Evolutionary conservation across 805 yeast species (phyloP), one percentile per base, ranked within the genome.

Genomic region (Hemisphaericaspora nanyangensis): DNA sequence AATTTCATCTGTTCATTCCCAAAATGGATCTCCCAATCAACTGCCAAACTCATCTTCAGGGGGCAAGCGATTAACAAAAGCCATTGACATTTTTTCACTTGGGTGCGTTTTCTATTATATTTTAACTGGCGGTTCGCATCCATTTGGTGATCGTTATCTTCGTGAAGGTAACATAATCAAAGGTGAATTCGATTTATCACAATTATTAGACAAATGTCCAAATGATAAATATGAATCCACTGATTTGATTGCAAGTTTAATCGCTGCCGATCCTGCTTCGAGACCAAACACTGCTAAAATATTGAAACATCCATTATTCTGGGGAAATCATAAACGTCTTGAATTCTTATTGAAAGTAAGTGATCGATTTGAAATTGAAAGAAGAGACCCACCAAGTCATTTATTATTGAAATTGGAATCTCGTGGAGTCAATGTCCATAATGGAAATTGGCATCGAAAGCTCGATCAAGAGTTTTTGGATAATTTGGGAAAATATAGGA

Each of bases 31-130:
- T 4, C 7, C 57, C 2, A 25, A 38, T 16, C 43, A 38, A 13
- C 38, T 39, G 2, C 17, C 39, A 6, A 20, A 33, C 12, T 26
- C 44, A 7, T 33, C 45, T 12, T 39, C 51, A 2, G 40, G 42
- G 17, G 49, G 50, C 15, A 77, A 84, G 47, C 70, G 95, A 37
- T 69, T 89, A 29, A 90, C 96, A 0, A 76, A 90, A 47, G 89
- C 96, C 0, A 85, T 93, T 39, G 99, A 93, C 60, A 85, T 93
- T 4, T 93, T 93, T 55, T 86, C 97, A 0, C 67, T 91, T 44
- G 99, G 99, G 0, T 93, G 99, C 63, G 90, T 93, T 1, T 93
- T 87, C 54, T 91, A 77, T 56, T 93, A 89, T 54, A 83, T 90
- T 29, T 62, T 93, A 27, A 74, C 95, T 0, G 77, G 77, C 12